Conservation (phyloP, 2,329 filamentous ascomycete species). For the Colletotrichum cordylinicola region DNA sequence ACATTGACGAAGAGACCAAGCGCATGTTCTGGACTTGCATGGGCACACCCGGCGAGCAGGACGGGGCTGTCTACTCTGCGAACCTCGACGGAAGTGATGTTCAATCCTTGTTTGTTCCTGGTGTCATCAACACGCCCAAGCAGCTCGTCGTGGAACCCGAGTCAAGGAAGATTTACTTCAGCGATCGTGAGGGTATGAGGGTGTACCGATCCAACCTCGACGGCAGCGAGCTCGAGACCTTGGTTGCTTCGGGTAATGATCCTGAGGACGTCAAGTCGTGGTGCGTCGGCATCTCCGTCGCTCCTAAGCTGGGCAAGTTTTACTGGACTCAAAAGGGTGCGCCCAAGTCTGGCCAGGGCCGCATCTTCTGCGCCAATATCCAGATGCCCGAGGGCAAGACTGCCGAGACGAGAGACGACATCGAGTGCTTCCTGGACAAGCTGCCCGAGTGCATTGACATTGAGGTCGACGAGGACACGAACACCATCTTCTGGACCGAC, state of each 20-base stretch:
- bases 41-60: conserved; percentile 42
- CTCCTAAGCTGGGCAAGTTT: conserved; percentile 45
- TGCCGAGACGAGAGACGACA: conserved; percentile 42
- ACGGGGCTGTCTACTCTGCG: conserved; percentile 49
- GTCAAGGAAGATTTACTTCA: conserved; percentile 43
- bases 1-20: conserved; percentile 33
- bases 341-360: conserved; percentile 54
- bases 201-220: conserved; percentile 45
- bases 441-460: conserved; percentile 65
- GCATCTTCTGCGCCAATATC: conserved; percentile 57
- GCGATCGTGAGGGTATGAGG: conserved; percentile 48
- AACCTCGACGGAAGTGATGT: conserved; percentile 55
- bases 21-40: conserved; percentile 58
- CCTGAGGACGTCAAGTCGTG: conserved; percentile 43
- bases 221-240: conserved; percentile 40
- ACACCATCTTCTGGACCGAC: conserved; percentile 65
- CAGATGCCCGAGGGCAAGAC: conserved; percentile 37
- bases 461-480: conserved; percentile 51
- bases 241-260: conserved; percentile 42
- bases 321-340: conserved; percentile 68
- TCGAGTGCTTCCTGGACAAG: conserved; percentile 44
- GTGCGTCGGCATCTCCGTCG: conserved; percentile 63
- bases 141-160: conserved; percentile 40
- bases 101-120: conserved; percentile 45
- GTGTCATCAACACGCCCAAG: conserved; percentile 55